A percentile compares a stretch with the other conserved stretches of the same genome.
Conservation (phyloP, 148 eudicot species). For the Drosera capensis region DNA sequence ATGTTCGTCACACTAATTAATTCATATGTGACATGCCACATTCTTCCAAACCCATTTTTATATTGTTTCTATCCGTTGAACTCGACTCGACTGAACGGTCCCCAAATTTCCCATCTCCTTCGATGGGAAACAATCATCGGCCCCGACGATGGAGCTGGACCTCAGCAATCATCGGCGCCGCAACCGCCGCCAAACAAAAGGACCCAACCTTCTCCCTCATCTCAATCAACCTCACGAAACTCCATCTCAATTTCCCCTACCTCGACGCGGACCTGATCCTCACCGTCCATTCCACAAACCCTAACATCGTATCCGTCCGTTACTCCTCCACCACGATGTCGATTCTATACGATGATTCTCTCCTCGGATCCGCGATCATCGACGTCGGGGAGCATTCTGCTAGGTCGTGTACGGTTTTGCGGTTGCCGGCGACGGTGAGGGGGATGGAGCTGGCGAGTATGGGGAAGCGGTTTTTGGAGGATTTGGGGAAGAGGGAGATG, state of each 20-base stretch:
- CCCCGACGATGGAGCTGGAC: conserved; percentile 64
- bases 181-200: conserved; percentile 25
- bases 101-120: too few relatives aligned
- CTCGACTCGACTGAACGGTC: too few relatives aligned
- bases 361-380: conserved; percentile 55
- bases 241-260: conserved; percentile 54
- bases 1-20: too few relatives aligned
- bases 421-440: conserved; percentile 62
- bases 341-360: conserved; percentile 57
- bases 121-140: too few relatives aligned
- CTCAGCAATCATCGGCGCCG: conserved; percentile 36
- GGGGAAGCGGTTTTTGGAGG: conserved; percentile 30
- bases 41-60: too few relatives aligned
- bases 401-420: conserved; percentile 43
- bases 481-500: conserved; percentile 72
- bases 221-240: conserved; percentile 56
- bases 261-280: conserved; percentile 63
- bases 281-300: conserved; percentile 89
- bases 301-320: conserved; percentile 53
- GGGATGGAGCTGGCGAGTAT: conserved; percentile 66
- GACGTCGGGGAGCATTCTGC: conserved; percentile 60
- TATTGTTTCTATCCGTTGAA: too few relatives aligned
- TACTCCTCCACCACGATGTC: conserved; percentile 59
- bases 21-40: too few relatives aligned
- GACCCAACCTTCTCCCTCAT: conserved; percentile 67